Percentiles rank a stretch among this genome's conserved stretches.
These are phyloP conservation scores for Colletotrichum salicis DNA, from an alignment of 2,329 filamentous ascomycete genomes.

Conservation along the genomic window DNA sequence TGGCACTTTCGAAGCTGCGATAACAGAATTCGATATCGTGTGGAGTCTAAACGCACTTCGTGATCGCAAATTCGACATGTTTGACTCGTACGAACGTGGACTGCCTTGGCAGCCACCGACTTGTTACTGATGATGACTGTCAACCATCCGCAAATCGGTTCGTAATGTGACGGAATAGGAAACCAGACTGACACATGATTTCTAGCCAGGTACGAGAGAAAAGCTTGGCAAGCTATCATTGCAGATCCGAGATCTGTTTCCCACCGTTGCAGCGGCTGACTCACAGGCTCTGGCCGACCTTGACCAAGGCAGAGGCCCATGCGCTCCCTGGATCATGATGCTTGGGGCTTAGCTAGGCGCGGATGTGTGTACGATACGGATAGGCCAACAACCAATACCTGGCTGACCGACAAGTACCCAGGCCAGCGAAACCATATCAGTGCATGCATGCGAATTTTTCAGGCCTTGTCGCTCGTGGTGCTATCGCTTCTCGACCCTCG, in stretches of 20 bases:
- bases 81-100: conserved; percentile 20
- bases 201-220: neutral
- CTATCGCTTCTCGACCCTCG: neutral
- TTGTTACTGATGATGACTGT: neutral
- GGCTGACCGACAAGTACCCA: neutral
- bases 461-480: neutral
- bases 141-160: neutral
- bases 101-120: conserved; percentile 22
- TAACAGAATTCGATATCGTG: neutral
- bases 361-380: neutral
- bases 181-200: neutral
- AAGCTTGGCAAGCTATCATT: conserved; percentile 21
- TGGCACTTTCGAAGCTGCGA: neutral
- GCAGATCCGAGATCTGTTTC: conserved; percentile 19
- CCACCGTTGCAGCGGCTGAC: neutral
- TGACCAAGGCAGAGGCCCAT: neutral
- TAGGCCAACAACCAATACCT: neutral
- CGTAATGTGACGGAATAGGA: neutral
- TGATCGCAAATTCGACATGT: conserved; percentile 22
- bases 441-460: neutral
- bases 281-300: neutral
- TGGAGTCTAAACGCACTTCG: conserved; percentile 20
- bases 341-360: neutral
- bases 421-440: neutral
- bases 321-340: neutral